phyloP scores from a whole-genome alignment of 176 grass and related monocot genomes.

The Oryza longistaminata region DNA sequence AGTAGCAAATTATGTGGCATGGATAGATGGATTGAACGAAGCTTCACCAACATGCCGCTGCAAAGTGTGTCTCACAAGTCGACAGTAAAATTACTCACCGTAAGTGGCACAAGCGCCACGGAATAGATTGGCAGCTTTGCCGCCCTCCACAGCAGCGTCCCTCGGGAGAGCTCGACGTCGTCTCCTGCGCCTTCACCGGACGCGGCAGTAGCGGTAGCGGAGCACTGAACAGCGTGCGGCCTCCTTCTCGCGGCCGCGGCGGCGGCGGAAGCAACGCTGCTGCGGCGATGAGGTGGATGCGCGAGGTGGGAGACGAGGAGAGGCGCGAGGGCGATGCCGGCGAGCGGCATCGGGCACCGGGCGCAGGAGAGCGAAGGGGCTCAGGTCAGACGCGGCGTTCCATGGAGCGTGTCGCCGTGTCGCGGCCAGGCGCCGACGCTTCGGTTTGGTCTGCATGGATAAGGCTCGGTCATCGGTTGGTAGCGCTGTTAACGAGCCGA shows the following conservation, averaged over 20 bases:
- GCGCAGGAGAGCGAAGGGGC: neutral
- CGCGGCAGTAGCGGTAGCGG: conserved; percentile 4
- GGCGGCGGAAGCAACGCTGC: neutral
- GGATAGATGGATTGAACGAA: neutral
- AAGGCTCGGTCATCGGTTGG: conserved; percentile 22
- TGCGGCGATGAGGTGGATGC: conserved; percentile 1
- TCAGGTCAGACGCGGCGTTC: conserved; percentile 12
- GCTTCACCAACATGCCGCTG: too few species aligned
- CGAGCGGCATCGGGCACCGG: conserved; percentile 54
- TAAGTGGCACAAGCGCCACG: conserved; percentile 71
- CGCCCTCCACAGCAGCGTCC: conserved; percentile 77
- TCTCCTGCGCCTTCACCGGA: neutral
- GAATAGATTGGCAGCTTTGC: conserved; percentile 91
- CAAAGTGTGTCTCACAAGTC: conserved; percentile 12
- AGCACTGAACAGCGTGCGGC: neutral
- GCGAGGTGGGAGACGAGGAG: conserved; percentile 32
- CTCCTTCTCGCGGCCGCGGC: neutral
- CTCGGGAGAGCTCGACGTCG: conserved; percentile 40
- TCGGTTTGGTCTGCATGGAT: conserved; percentile 37
- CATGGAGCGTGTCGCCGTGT: conserved; percentile 24
- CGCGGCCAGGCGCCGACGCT: neutral
- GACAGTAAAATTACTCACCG: conserved; percentile 23
- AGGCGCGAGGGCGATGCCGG: conserved; percentile 37
- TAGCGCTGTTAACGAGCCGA: too few species aligned
- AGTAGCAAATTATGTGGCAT: neutral